Evolutionary conservation across 2,329 filamentous ascomycete species (phyloP).

Genomic region (Fonsecaea erecta): DNA sequence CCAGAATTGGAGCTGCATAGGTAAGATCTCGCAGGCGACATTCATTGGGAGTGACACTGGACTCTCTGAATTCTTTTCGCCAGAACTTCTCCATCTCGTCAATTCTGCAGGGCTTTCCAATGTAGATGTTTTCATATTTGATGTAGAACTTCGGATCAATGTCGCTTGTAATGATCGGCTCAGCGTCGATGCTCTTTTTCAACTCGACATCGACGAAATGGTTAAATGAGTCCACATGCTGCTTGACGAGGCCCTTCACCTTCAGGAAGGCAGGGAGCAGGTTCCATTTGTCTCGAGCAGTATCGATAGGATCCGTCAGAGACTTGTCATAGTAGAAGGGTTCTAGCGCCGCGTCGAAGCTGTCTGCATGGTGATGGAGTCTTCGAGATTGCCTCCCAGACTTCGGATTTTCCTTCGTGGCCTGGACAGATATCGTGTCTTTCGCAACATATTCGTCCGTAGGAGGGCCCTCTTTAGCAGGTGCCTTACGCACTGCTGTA

Average conservation of each 20-base stretch:
- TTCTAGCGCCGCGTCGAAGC: slow-evolving; percentile 68
- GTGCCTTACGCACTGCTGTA: slow-evolving; percentile 21
- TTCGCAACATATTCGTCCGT: neutral
- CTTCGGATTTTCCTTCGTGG: slow-evolving; percentile 21
- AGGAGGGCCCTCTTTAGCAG: slow-evolving; percentile 11
- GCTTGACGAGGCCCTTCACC: slow-evolving; percentile 94
- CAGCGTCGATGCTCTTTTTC: slow-evolving; percentile 94
- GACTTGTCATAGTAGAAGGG: slow-evolving; percentile 73
- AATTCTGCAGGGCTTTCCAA: slow-evolving; percentile 77
- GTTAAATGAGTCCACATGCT: slow-evolving; percentile 98
- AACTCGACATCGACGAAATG: slow-evolving; percentile 96
- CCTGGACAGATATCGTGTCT: neutral
- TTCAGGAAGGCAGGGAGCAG: slow-evolving; percentile 96
- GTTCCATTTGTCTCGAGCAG: slow-evolving; percentile 89
- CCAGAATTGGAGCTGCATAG: slow-evolving; percentile 92
- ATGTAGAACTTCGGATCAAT: slow-evolving; percentile 92
- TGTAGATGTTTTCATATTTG: slow-evolving; percentile 82
- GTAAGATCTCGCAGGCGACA: slow-evolving; percentile 95
- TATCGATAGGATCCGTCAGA: slow-evolving; percentile 71
- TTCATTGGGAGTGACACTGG: slow-evolving; percentile 84
- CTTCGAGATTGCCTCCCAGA: slow-evolving; percentile 26
- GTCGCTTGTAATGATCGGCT: slow-evolving; percentile 86
- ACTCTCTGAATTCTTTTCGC: slow-evolving; percentile 48
- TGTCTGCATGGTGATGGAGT: slow-evolving; percentile 40
- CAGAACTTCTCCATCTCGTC: slow-evolving; percentile 71